Evolutionary conservation across 768 basidiomycete species (phyloP), one percentile per base, ranked within the genome.

Genomic region (Leccinum obscurum): DNA sequence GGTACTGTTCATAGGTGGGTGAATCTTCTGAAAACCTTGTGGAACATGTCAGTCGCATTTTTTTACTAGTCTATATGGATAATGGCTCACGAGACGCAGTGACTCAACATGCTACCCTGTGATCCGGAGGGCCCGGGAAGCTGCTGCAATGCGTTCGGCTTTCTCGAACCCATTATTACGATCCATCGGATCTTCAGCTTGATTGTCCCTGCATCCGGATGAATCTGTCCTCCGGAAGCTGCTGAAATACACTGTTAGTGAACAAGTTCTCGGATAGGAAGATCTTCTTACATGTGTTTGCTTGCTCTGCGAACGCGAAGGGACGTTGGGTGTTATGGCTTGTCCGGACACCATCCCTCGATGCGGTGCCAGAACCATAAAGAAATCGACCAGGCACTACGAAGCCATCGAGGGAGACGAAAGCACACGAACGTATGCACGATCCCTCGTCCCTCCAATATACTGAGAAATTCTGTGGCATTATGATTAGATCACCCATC

Each of bases 361-460:
- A 80, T 17, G 85, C 72, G n/a, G 76, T 73, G 0, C 89, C 88
- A 14, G 72, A 58, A 6, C 88, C 88, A 32, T 75, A 79, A 17
- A 89, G 68, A 65, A 88, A 89, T 15, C 82, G 75, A 5, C 88
- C 89, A 1, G 89, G 83, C 2, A 86, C 83, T 3, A 78, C 72
- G 55, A 82, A 77, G 3, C 87, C 88, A 66, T 90, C 89, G 8
- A 90, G 72, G n/a, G 76, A 77, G 22, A 91, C 83, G 66, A 81
- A 89, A 0, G 81, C 74, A 59, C 85, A 87, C 4, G 85, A 83
- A 56, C 83, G 79, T 6, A 83, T 68, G 30, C 69, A 68, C 39
- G 82, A 77, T 34, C 82, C 87, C 57, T 81, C 76, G 66, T 90
- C 88, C 44, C 76, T 78, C 89, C 88, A 90, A 64, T 84, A 80